These are phyloP conservation scores for Cladorrhinum samala DNA, from an alignment of 495 filamentous ascomycete species.

Conservation along the genomic window DNA sequence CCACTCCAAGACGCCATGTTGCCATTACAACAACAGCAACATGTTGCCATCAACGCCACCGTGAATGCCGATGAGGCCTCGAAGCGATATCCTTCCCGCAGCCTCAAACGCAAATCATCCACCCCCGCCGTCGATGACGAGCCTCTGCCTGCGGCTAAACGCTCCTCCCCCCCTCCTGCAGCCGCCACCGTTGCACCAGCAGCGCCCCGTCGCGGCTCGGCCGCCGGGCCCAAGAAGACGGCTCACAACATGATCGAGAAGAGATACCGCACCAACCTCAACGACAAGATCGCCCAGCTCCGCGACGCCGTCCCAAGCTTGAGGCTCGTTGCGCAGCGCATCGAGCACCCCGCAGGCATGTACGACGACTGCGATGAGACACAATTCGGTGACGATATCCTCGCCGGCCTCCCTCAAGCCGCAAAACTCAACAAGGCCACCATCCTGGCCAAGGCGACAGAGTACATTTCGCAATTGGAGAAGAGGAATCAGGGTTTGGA, in stretches of 20 bases:
- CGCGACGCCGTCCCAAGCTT: constrained; percentile 42
- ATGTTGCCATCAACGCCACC: too few relatives aligned
- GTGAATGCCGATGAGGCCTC: neutral
- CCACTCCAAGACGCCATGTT: constrained; percentile 8
- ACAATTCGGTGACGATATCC: constrained; percentile 4
- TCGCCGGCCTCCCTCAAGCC: constrained; percentile 9
- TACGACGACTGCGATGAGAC: constrained; percentile 16
- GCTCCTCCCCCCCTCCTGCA: constrained; percentile 6
- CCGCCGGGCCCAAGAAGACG: constrained; percentile 23
- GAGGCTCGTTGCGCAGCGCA: constrained; percentile 27
- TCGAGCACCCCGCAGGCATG: neutral
- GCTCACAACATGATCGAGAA: constrained; percentile 48
- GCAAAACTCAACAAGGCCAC: constrained; percentile 52
- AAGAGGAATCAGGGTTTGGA: constrained; percentile 62
- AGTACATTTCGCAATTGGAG: constrained; percentile 83
- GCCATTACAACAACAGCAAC: constrained; percentile 2
- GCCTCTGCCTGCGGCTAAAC: constrained; percentile 4
- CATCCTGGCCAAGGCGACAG: constrained; percentile 75
- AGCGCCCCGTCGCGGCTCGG: neutral
- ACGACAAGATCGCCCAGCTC: constrained; percentile 44
- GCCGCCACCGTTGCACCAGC: neutral
- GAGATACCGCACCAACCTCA: constrained; percentile 46
- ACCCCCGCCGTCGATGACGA: constrained; percentile 14
- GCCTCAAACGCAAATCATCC: constrained; percentile 27
- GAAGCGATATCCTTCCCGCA: constrained; percentile 18